These are phyloP conservation scores for Leccinum colubrinum DNA, from an alignment of 1,284 basidiomycete species.

Conservation along the genomic window DNA sequence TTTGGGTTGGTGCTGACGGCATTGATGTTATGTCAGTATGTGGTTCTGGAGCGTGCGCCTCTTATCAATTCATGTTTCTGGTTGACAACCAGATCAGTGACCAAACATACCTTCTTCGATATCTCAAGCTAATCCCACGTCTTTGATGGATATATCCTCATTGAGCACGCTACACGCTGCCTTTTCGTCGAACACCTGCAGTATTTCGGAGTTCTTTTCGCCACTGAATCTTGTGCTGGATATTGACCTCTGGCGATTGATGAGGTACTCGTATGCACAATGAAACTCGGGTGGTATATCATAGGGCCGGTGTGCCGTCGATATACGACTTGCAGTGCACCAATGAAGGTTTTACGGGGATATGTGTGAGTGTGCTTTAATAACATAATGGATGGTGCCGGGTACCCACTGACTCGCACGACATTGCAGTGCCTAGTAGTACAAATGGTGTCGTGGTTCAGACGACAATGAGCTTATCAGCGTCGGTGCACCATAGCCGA, in stretches of 20 bases:
- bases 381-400: too few relatives aligned
- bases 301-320: conserved; percentile 42
- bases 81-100: conserved; percentile 33
- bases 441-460: neutral
- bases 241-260: conserved; percentile 58
- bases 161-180: conserved; percentile 57
- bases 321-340: conserved; percentile 39
- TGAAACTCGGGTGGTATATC: neutral
- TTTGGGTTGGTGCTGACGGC: conserved; percentile 4
- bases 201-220: conserved; percentile 40
- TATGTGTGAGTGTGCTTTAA: conserved; percentile 35
- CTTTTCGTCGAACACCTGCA: conserved; percentile 43
- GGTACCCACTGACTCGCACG: conserved; percentile 2
- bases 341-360: conserved; percentile 37
- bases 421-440: conserved; percentile 21
- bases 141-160: conserved; percentile 44
- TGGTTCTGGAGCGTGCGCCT: conserved; percentile 76
- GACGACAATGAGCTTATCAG: too few relatives aligned
- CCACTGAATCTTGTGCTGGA: conserved; percentile 55
- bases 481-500: too few relatives aligned
- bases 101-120: conserved; percentile 44
- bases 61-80: neutral
- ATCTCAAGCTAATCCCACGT: conserved; percentile 36
- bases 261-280: conserved; percentile 21
- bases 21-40: conserved; percentile 30